Percentiles rank a stretch among this genome's conserved stretches.
Conservation (phyloP, 441 rosid species). For the Viola pubescens region DNA sequence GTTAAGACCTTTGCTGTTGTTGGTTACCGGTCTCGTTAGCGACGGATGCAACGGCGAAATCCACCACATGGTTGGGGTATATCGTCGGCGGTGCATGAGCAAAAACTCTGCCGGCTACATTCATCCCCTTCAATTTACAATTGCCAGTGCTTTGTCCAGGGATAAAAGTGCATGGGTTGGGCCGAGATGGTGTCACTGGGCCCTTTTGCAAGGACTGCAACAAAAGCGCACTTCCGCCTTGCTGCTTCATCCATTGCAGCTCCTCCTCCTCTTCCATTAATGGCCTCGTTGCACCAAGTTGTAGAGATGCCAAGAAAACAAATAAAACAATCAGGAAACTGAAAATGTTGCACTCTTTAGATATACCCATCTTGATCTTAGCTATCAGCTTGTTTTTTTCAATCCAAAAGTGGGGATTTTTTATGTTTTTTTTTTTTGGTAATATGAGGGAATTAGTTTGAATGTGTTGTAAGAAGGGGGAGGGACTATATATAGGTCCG, state of each 20-base stretch:
- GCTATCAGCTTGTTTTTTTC: background rate
- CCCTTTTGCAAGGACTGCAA: conserved; percentile 18
- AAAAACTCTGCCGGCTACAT: conserved; percentile 22
- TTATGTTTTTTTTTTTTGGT: background rate
- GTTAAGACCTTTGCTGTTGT: conserved; percentile 2
- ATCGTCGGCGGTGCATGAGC: conserved; percentile 1
- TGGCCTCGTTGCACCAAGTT: conserved; percentile 26
- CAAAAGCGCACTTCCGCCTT: background rate
- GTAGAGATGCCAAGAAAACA: conserved; percentile 20
- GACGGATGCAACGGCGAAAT: conserved; percentile 6
- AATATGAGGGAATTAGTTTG: background rate
- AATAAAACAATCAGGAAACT: conserved; percentile 10
- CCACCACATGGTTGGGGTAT: conserved; percentile 9
- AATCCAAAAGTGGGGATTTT: background rate
- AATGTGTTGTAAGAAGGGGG: background rate
- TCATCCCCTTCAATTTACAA: conserved; percentile 21
- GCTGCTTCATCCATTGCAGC: background rate
- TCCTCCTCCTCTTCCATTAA: background rate
- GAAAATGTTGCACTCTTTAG: conserved; percentile 3
- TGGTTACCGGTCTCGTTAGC: background rate
- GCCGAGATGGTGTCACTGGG: conserved; percentile 4
- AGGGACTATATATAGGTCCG: background rate
- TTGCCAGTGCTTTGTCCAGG: conserved; percentile 17
- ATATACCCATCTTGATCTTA: conserved; percentile 13
- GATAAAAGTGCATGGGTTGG: conserved; percentile 20